Base-by-base conservation (phyloP, 805 yeast species). In the Cyberlindnera mycetangii region DNA sequence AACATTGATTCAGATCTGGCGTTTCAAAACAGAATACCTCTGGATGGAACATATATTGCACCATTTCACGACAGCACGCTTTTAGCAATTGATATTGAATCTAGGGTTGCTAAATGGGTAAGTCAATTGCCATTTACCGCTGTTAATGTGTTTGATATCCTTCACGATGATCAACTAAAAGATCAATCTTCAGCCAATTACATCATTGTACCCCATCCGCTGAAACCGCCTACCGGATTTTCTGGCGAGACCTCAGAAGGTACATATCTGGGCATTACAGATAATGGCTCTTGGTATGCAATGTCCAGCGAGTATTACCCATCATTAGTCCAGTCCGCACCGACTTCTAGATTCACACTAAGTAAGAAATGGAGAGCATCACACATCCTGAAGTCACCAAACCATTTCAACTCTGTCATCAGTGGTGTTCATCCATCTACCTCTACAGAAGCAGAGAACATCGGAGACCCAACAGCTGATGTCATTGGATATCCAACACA, bases 11-110 rank as follows among this genome's bases (percentile, higher is more conserved):
- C 61, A 12, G 74, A 69, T 46, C 62, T 79, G 33, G 70, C 69
- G 3, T 55, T 57, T 30, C 80, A 79, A 51, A 75, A 78, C 49
- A 67, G 67, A 38, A 69, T 72, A 18, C 80, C 95, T 4, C 61
- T 73, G 15, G 98, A 90, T 63, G 81, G 82, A 28, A 67, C 89
- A 3, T 85, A 85, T 52, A 79, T 92, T 50, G 82, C 92, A 6
- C 95, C 97, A 1, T 81, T 88, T 58, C 87, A 85, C 57, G 95
- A 89, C 60, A 80, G 76, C 45, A 78, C 95, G 0, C 63, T 92
- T 14, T 63, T 90, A 44, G 97, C 95, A 0, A 75, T 87, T 34
- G 86, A 87, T 58, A 68, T 79, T 12, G 72, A 76, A 41, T 67
- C 78, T n/a, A 85, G 83, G 37, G 76, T 81, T 3, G 89, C 90